phyloP scores from a whole-genome alignment of 768 basidiomycete genomes.

The Rhizopogon vinicolor region DNA sequence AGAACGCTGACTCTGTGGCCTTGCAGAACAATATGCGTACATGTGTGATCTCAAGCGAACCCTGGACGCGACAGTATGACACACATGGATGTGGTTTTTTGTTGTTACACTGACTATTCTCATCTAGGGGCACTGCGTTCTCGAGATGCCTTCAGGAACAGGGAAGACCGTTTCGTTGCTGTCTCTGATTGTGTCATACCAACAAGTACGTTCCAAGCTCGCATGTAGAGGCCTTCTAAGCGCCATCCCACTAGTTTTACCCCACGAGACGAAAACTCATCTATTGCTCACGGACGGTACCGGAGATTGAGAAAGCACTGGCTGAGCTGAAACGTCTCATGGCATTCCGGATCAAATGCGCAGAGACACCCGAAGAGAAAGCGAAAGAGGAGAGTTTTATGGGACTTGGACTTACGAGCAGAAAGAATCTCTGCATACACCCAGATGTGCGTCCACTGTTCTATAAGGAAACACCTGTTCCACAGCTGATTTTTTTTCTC shows the following conservation, averaged over 20 bases:
- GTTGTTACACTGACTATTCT: background rate
- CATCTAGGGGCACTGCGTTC: constrained; percentile 91
- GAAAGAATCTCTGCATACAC: constrained; percentile 95
- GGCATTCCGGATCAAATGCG: constrained; percentile 73
- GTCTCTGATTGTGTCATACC: constrained; percentile 95
- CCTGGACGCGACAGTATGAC: constrained; percentile 81
- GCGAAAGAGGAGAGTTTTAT: constrained; percentile 79
- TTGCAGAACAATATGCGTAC: constrained; percentile 93
- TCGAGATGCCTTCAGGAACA: constrained; percentile 99
- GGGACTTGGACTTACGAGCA: constrained; percentile 89
- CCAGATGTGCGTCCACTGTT: constrained; percentile 62
- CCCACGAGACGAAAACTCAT: constrained; percentile 91
- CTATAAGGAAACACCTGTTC: background rate
- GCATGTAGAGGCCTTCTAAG: background rate
- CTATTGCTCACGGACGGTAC: constrained; percentile 98
- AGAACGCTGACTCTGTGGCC: constrained; percentile 3
- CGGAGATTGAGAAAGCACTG: constrained; percentile 98
- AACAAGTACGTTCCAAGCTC: constrained; percentile 58
- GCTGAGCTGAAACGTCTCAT: constrained; percentile 93
- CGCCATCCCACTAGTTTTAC: constrained; percentile 60
- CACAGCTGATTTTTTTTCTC: constrained; percentile 1
- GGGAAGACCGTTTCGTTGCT: constrained; percentile 97
- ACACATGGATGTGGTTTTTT: background rate
- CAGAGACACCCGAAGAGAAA: constrained; percentile 69
- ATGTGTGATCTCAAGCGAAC: constrained; percentile 99